Conservation (phyloP, 768 basidiomycete genomes). For the Amanita thiersii region DNA sequence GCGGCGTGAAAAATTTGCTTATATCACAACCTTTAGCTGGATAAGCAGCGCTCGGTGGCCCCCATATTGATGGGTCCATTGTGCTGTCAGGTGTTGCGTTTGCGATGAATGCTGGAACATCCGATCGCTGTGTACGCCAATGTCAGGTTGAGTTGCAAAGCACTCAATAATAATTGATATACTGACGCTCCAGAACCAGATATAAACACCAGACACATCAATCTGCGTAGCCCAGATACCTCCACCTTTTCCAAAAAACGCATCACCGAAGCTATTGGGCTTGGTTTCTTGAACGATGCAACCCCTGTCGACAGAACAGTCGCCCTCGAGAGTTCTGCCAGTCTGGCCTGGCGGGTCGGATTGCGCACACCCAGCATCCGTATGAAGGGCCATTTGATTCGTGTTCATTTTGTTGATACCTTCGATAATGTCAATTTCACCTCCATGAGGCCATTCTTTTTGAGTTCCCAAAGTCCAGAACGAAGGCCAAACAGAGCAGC, state of each 20-base stretch:
- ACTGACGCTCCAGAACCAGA: conserved; percentile 40
- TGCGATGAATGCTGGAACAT: conserved; percentile 30
- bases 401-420: conserved; percentile 64
- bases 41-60: conserved; percentile 60
- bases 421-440: conserved; percentile 67
- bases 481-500: conserved; percentile 45
- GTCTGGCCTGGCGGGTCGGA: conserved; percentile 29
- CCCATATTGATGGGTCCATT: conserved; percentile 38
- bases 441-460: conserved; percentile 33
- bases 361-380: conserved; percentile 35
- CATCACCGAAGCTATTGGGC: conserved; percentile 55
- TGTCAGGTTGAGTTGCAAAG: neutral
- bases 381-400: conserved; percentile 80
- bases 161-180: neutral
- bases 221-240: conserved; percentile 75
- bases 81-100: conserved; percentile 24
- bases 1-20: conserved; percentile 48
- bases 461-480: conserved; percentile 40
- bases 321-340: conserved; percentile 41
- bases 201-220: conserved; percentile 35
- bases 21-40: conserved; percentile 46
- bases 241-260: conserved; percentile 62
- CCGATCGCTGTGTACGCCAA: conserved; percentile 24
- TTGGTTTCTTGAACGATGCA: conserved; percentile 57
- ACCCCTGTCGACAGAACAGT: conserved; percentile 55